Evolutionary conservation across 1,284 basidiomycete genomes (phyloP), one percentile per base, ranked within the genome.

Genomic region (Trametes sp.): DNA sequence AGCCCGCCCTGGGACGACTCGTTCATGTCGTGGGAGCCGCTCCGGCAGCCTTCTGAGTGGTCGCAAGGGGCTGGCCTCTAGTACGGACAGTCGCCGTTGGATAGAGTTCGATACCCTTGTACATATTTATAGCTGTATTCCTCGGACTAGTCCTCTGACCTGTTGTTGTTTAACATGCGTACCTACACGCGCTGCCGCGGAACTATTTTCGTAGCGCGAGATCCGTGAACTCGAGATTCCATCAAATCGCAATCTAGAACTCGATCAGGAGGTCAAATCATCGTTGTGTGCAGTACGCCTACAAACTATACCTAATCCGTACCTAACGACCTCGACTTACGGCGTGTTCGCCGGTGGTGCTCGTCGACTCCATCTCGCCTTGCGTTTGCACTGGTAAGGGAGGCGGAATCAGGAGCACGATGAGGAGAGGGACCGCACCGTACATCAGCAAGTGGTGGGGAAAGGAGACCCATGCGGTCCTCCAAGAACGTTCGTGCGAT

Each of bases 1-100:
- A 70, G 67, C 44, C 68, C 70, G 62, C 69, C 78, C 56, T 75
- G 73, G 62, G 80, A 83, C 31, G 80, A 82, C 60, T 74, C 78
- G 1, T 81, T 83, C 63, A 82, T 81, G 80, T 78, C 77, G 46
- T 82, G 81, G 82, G 76, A 79, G 63, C 78, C 79, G 29, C 68
- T 75, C 36, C 70, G 72, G 44, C 75, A 73, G 56, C 65, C 71
- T 33, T 44, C 60, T 11, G 66, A 69, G 10, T 66, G 70, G 69
- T 56, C 62, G 36, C 54, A 63, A 42, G 49, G 53, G 36, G 38
- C 51, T 29, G 55, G 53, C 16, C 46, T 57, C 23, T 61, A 50
- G 44, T 24, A 13, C 19, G 29, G 46, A 35, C 46, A 16, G 48
- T 35, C 33, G 44, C 16, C 33, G 33, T 21, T 54, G 24, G 28